phyloP scores from a whole-genome alignment of 1,284 basidiomycete species.

The Malassezia cuniculi region DNA sequence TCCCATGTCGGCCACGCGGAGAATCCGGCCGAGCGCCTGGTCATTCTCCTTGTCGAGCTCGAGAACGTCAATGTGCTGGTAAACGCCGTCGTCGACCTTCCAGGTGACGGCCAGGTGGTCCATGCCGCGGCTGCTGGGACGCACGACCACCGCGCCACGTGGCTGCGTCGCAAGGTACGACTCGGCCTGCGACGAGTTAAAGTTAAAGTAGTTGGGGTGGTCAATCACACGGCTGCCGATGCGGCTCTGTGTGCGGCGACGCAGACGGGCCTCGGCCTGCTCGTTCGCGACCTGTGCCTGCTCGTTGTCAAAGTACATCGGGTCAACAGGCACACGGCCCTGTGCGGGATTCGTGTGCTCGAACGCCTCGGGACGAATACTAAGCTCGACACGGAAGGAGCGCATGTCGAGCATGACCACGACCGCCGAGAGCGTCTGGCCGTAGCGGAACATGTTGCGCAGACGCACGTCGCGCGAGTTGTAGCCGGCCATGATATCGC shows the following conservation, averaged over 20 bases:
- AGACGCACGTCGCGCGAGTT: conserved; percentile 22
- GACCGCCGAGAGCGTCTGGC: conserved; percentile 68
- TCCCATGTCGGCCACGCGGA: conserved; percentile 64
- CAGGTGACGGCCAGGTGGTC: conserved; percentile 95
- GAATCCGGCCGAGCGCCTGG: conserved; percentile 57
- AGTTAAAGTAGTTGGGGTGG: conserved; percentile 96
- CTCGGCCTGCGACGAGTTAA: conserved; percentile 82
- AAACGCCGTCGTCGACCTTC: conserved; percentile 95
- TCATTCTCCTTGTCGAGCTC: conserved; percentile 63
- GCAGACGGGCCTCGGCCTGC: conserved; percentile 63
- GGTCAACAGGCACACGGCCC: conserved; percentile 55
- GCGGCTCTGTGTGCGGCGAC: conserved; percentile 58
- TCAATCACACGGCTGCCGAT: conserved; percentile 68
- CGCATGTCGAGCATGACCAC: conserved; percentile 61
- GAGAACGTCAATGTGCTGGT: conserved; percentile 91
- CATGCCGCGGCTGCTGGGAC: conserved; percentile 84
- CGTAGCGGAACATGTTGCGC: conserved; percentile 42
- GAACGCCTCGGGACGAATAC: conserved; percentile 61
- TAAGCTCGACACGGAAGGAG: conserved; percentile 62
- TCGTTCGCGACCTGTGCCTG: conserved; percentile 61
- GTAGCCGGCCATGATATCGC: conserved; percentile 25
- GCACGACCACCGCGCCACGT: conserved; percentile 61
- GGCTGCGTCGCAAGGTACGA: conserved; percentile 76
- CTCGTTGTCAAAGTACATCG: conserved; percentile 56
- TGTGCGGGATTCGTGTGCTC: conserved; percentile 56